Base-by-base conservation (phyloP, 1,284 basidiomycete genomes). In the Psilocybe mexicana region DNA sequence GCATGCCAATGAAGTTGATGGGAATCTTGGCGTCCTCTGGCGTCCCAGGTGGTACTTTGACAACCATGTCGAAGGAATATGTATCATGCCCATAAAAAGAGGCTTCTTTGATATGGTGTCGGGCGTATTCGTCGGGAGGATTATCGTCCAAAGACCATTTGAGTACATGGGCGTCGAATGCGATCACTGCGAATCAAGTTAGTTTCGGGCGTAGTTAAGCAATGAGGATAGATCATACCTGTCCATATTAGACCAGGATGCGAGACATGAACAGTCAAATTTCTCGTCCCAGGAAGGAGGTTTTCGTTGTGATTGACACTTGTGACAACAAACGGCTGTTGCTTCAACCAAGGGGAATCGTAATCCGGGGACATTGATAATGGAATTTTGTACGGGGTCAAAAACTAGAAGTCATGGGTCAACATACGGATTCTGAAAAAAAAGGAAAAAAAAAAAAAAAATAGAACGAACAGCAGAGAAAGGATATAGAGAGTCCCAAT, bases 181-280 rank as follows among this genome's bases (percentile, higher is more conserved):
- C 92, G 54, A 99, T 83, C 1, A 93, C 94, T 84, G 56, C 61
- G 50, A 23, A 14, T 28, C 10, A 28, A 33, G 40, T 18, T 18
- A 60, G 30, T 65, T 12, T 26, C 11, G 36, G 14, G 42, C 43
- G 25, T 42, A 43, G 2, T 38, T 3, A 11, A 48, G 12, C 38
- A 6, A 12, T n/a, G 18, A 11, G n/a, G 40, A 35, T 26, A 46
- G n/a, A 35, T 36, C 70, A 81, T 65, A 87, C 90, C 85, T 3
- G 91, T 90, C 94, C 94, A 96, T 60, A 96, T 95, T 33, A 95
- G 74, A 8, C 88, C 90, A 1, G 93, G 92, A 74, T 98, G 95
- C 45, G 84, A 76, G 45, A 98, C 81, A 45, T 81, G 75, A 33
- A 98, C 70, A 4, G 85, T 88, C 51, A 98, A 71, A 50, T 79